Conservation (phyloP, 2,329 filamentous ascomycete genomes). For the Fusarium protoensiforme region DNA sequence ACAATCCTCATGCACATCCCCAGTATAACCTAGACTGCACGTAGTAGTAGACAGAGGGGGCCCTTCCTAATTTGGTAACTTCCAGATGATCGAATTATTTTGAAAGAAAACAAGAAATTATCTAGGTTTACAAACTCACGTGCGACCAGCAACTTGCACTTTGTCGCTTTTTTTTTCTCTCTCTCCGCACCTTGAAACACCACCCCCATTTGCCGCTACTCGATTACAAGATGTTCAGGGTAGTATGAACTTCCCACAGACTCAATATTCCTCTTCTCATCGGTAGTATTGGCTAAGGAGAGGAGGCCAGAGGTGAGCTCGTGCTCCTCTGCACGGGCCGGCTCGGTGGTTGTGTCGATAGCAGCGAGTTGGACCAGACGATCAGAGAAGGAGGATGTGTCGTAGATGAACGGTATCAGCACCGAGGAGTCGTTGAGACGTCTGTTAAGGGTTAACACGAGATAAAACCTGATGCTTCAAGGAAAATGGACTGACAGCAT, state of each 20-base stretch:
- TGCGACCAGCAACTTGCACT: not conserved
- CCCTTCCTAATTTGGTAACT: not conserved
- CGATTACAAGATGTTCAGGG: not conserved
- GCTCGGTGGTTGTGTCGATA: not conserved
- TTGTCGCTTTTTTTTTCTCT: not conserved
- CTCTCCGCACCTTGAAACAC: not conserved
- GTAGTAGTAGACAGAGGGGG: not conserved
- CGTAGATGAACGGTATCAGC: slow-evolving; percentile 8
- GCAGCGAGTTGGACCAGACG: not conserved
- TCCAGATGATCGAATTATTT: not conserved
- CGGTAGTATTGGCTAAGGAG: not conserved
- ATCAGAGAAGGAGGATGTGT: slow-evolving; percentile 7
- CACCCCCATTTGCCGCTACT: not conserved
- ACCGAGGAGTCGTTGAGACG: not conserved
- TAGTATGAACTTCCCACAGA: not conserved
- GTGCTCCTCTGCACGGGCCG: not conserved
- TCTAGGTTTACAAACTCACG: not conserved
- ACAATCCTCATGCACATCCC: not conserved
- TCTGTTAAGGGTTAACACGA: not conserved
- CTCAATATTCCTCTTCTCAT: not conserved
- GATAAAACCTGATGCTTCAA: not conserved
- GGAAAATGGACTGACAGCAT: not conserved
- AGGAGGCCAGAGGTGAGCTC: not conserved
- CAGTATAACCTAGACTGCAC: not conserved
- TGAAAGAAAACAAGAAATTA: not conserved